phyloP scores from a whole-genome alignment of 495 filamentous ascomycete species.

The Trichoderma erinaceum region DNA sequence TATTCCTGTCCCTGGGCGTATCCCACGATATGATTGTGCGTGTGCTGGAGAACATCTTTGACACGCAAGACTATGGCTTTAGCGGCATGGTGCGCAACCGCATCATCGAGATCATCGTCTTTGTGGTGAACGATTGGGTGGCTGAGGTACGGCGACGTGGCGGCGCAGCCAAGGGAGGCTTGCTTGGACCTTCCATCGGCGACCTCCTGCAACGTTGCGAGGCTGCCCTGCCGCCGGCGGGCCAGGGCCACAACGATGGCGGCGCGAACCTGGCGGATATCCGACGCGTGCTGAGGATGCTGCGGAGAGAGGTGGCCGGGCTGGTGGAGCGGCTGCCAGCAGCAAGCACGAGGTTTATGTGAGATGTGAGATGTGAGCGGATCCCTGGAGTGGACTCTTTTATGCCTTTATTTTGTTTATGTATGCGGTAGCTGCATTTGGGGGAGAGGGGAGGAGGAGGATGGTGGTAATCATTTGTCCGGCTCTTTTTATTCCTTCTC shows the following conservation, averaged over 20 bases:
- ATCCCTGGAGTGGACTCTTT: constrained; percentile 1
- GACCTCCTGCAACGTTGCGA: constrained; percentile 38
- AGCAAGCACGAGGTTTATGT: constrained; percentile 15
- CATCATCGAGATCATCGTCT: constrained; percentile 39
- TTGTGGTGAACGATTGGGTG: constrained; percentile 35
- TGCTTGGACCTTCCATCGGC: constrained; percentile 36
- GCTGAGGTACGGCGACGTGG: constrained; percentile 36
- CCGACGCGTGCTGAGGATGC: constrained; percentile 18
- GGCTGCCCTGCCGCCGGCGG: constrained; percentile 26
- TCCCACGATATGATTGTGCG: constrained; percentile 66
- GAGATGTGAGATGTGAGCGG: constrained; percentile 13
- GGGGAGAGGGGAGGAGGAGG: background rate
- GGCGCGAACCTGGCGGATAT: constrained; percentile 27
- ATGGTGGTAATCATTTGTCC: constrained; percentile 4
- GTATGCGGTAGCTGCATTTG: background rate
- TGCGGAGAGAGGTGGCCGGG: constrained; percentile 16
- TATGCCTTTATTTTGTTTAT: background rate
- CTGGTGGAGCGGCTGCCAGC: constrained; percentile 14
- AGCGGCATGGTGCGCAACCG: constrained; percentile 44
- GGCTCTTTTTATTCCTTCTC: background rate
- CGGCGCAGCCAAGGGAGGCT: constrained; percentile 24
- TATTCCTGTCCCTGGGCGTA: constrained; percentile 71
- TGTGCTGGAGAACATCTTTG: constrained; percentile 77
- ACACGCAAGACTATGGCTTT: constrained; percentile 79
- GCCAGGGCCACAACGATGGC: constrained; percentile 22